Conservation (phyloP, 805 yeast genomes). For the Candida caryicola region DNA sequence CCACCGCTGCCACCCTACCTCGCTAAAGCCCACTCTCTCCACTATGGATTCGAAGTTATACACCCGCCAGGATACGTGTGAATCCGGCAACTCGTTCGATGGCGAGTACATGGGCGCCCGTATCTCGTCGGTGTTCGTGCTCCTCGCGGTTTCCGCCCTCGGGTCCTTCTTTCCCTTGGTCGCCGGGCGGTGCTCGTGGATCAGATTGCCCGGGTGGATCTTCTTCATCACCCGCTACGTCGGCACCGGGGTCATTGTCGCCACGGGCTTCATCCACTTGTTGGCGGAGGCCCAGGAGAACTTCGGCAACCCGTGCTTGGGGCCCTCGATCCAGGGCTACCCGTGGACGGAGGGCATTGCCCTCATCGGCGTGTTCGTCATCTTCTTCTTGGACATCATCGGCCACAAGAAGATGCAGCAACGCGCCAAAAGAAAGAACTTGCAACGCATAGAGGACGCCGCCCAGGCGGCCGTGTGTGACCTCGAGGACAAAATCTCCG, state of each 20-base stretch:
- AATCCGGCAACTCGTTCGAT: constrained; percentile 16
- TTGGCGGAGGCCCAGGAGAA: constrained; percentile 29
- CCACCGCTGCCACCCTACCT: too few relatives aligned
- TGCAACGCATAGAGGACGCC: too few relatives aligned
- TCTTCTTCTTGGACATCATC: constrained; percentile 30
- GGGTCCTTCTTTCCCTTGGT: constrained; percentile 32
- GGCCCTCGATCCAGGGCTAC: constrained; percentile 24
- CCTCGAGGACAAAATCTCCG: not conserved
- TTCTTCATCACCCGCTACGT: constrained; percentile 28
- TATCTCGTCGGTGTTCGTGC: constrained; percentile 29
- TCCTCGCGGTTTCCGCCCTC: constrained; percentile 26
- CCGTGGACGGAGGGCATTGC: constrained; percentile 35
- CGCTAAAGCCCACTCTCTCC: too few relatives aligned
- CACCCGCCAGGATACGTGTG: constrained; percentile 7
- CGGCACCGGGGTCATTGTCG: constrained; percentile 36
- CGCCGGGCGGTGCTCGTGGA: constrained; percentile 17
- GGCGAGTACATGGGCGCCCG: constrained; percentile 26
- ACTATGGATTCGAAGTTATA: too few relatives aligned
- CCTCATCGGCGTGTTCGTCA: constrained; percentile 27
- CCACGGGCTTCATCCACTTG: constrained; percentile 35
- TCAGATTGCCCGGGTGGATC: constrained; percentile 24
- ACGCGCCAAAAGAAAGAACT: not conserved
- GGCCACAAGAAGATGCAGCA: constrained; percentile 17
- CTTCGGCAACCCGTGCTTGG: constrained; percentile 27
- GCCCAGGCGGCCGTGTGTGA: not conserved